Base-by-base conservation (phyloP, 495 filamentous ascomycete genomes). In the Peziza echinospora region DNA sequence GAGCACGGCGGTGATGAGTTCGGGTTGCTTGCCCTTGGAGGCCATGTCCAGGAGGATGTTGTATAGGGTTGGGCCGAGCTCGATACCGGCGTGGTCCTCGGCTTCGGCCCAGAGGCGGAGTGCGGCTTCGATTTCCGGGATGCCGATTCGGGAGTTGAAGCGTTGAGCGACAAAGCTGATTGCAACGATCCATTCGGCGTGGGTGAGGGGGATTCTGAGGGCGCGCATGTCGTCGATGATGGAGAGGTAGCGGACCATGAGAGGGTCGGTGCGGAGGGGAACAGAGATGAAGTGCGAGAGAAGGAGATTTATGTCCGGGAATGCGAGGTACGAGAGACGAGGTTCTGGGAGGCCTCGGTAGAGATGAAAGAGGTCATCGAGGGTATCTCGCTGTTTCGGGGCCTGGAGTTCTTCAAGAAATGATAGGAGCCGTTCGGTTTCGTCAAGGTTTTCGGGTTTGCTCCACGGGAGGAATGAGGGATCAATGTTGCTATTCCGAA, bases 21-120 rank as follows among this genome's bases (percentile, higher is more conserved):
- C 64, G 46, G 80, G 87, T 53, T 89, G 86, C 19, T 78, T 76
- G 1, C 84, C 75, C 60, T 85, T 91, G 41, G 80, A 73, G 24
- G 87, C 85, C 13, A 82, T 71, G 56, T 93, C 82, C 51, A 93
- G 93, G 24, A 97, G 72, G 46, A 92, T 80, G 60, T 82, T 87
- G 65, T 96, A 93, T 2, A 86, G 87, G 9, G 80, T 76, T 25
- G 71, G 65, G 51, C 74, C 80, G 25, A 66, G 70, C 49, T 64
- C 55, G n/a, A 84, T 60, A 5, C 71, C 69, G 16, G 75, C 75
- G n/a, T 73, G 60, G 23, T 70, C 63, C 60, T 96, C 89, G 79
- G 93, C 93, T 52, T 84, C 73, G 47, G 75, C 73, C 84, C 85
- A 96, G n/a, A 89, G 62, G 25, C 76, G 68, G 16, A 96, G 71